Conservation (phyloP, 2,329 filamentous ascomycete genomes). For the Diplocarpon rosae region DNA sequence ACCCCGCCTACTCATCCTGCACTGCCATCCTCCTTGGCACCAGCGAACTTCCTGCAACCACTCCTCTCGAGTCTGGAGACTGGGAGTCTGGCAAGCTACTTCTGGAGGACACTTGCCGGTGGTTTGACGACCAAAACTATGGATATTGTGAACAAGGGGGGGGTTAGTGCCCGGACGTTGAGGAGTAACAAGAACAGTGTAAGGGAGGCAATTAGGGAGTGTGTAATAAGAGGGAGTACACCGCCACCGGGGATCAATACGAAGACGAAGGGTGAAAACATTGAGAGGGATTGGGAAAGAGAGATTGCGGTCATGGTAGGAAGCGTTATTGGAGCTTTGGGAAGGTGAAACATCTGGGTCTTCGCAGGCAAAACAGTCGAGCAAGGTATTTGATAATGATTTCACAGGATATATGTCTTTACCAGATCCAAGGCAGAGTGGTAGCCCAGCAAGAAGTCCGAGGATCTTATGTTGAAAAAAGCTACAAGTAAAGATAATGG, state of each 20-base stretch:
- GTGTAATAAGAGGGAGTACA: slow-evolving; percentile 68
- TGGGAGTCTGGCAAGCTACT: slow-evolving; percentile 76
- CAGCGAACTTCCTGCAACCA: slow-evolving; percentile 52
- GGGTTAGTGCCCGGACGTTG: slow-evolving; percentile 72
- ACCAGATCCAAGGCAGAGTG: neutral
- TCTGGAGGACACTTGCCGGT: slow-evolving; percentile 82
- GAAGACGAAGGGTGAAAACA: slow-evolving; percentile 56
- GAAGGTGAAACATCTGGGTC: slow-evolving; percentile 15
- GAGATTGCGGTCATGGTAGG: slow-evolving; percentile 94
- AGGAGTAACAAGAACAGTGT: slow-evolving; percentile 64
- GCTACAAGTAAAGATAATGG: too few species aligned
- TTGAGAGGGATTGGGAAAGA: slow-evolving; percentile 61
- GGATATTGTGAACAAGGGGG: slow-evolving; percentile 74
- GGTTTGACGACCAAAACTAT: slow-evolving; percentile 66
- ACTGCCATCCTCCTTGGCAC: slow-evolving; percentile 30
- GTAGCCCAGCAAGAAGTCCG: too few species aligned
- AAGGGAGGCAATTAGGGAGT: slow-evolving; percentile 67
- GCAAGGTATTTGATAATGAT: neutral
- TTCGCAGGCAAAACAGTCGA: neutral
- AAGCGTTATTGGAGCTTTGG: slow-evolving; percentile 47
- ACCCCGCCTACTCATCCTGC: slow-evolving; percentile 60
- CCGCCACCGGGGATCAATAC: slow-evolving; percentile 46
- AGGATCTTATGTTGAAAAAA: too few species aligned
- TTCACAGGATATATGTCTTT: neutral
- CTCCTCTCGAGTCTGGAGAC: slow-evolving; percentile 75